phyloP scores from a whole-genome alignment of 1,284 basidiomycete genomes.

The Taiwanofungus camphoratus region DNA sequence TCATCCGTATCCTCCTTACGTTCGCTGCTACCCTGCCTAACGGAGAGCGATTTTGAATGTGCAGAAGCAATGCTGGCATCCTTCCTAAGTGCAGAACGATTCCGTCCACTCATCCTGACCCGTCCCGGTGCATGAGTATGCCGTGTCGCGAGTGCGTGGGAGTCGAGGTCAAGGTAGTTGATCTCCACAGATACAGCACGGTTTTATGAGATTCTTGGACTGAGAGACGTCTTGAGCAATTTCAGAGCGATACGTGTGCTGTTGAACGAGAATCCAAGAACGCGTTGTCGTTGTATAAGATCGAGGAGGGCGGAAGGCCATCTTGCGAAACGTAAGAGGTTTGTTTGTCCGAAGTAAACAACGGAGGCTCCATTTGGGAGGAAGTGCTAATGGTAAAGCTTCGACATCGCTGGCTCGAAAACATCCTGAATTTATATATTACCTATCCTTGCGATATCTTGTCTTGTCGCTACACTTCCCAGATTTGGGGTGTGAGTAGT shows the following conservation, averaged over 20 bases:
- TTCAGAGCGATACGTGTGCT: neutral
- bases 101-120: constrained; percentile 18
- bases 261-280: constrained; percentile 2
- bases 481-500: no score
- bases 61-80: neutral
- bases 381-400: no score
- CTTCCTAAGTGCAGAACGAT: constrained; percentile 8
- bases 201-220: constrained; percentile 52
- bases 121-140: constrained; percentile 9
- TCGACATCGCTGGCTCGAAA: no score
- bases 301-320: constrained; percentile 20
- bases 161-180: constrained; percentile 24
- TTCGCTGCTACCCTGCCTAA: neutral
- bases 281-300: constrained; percentile 18
- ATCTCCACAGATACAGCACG: constrained; percentile 54
- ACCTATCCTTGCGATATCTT: no score
- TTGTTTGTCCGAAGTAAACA: constrained; percentile 30
- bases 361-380: no score
- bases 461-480: no score
- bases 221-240: neutral
- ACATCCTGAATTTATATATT: no score
- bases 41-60: neutral
- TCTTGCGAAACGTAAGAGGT: constrained; percentile 23
- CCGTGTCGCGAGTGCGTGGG: constrained; percentile 17
- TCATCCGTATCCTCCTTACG: neutral